Evolutionary conservation across 2,329 filamentous ascomycete species (phyloP).

Genomic region (Hymenoscyphus repandus): DNA sequence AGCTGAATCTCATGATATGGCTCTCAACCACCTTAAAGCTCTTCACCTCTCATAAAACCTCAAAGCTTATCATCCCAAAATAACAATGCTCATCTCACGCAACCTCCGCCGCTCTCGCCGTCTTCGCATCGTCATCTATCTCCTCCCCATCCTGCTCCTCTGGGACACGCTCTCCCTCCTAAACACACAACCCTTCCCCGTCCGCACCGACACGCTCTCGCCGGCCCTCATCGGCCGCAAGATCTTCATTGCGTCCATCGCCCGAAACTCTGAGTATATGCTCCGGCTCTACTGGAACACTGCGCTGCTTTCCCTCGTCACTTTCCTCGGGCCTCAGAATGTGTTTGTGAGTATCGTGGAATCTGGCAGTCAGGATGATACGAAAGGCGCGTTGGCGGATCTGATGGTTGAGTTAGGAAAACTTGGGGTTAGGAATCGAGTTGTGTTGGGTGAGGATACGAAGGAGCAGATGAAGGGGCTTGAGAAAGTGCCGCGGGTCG

Average conservation of each 20-base stretch:
- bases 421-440: constrained; percentile 39
- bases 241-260: constrained; percentile 64
- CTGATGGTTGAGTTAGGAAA: constrained; percentile 50
- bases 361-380: constrained; percentile 65
- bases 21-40: too few relatives aligned
- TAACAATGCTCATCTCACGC: not conserved
- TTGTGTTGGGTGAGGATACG: constrained; percentile 15
- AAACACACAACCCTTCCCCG: not conserved
- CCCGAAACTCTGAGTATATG: constrained; percentile 61
- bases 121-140: not conserved
- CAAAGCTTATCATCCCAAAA: too few relatives aligned
- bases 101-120: not conserved
- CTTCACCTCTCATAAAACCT: too few relatives aligned
- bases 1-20: too few relatives aligned
- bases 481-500: constrained; percentile 13
- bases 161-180: not conserved
- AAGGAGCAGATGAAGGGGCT: constrained; percentile 15
- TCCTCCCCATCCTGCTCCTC: not conserved
- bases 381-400: constrained; percentile 53
- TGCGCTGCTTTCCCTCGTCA: constrained; percentile 52
- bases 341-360: constrained; percentile 65
- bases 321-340: constrained; percentile 55
- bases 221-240: constrained; percentile 12
- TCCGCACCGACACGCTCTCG: not conserved
- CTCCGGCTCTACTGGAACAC: constrained; percentile 58